Percentiles rank a stretch among this genome's conserved stretches.
phyloP scores from a whole-genome alignment of 176 grass and related monocot species.

The Avena sativa region DNA sequence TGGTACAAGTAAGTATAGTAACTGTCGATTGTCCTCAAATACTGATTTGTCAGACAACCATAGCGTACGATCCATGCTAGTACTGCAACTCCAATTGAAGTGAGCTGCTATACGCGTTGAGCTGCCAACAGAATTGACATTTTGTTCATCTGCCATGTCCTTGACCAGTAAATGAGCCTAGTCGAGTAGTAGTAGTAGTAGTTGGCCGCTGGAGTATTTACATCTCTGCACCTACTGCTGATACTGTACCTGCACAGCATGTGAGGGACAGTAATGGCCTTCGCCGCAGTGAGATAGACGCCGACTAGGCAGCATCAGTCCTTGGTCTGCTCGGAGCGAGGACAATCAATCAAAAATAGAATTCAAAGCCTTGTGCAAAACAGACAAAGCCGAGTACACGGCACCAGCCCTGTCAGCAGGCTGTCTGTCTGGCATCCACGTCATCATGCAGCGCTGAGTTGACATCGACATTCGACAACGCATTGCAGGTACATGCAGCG shows the following conservation, averaged over 20 bases:
- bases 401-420: neutral
- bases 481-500: conserved; percentile 84
- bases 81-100: neutral
- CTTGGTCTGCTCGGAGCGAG: neutral
- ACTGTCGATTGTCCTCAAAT: neutral
- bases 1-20: conserved; percentile 76
- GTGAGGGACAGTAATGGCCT: conserved; percentile 50
- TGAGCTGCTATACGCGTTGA: neutral
- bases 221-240: neutral
- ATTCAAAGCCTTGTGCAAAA: conserved; percentile 11
- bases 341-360: neutral
- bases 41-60: conserved; percentile 5
- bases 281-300: neutral
- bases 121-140: neutral
- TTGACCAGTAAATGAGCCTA: conserved; percentile 36
- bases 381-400: neutral
- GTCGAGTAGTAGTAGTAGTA: neutral
- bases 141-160: conserved; percentile 19
- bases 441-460: neutral
- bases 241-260: conserved; percentile 13
- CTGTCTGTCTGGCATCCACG: too few relatives aligned
- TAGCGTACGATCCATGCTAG: neutral
- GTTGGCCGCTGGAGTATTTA: conserved; percentile 43
- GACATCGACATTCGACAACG: neutral
- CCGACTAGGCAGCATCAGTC: neutral